A percentile compares a stretch with the other conserved stretches of the same genome.
Conservation (phyloP, 2,329 filamentous ascomycete species). For the Calonectria honghensis region DNA sequence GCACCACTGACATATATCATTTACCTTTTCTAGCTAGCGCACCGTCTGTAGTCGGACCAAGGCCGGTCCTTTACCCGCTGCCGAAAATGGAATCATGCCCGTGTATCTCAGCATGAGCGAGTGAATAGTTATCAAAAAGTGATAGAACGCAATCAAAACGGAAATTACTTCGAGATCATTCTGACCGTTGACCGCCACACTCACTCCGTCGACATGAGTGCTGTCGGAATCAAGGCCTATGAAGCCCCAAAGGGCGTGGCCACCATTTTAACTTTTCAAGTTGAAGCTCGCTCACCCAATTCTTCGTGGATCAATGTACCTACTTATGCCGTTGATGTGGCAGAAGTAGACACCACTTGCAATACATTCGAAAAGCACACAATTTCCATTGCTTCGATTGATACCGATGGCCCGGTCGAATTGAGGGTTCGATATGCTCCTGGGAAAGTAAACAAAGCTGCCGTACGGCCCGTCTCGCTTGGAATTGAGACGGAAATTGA, state of each 20-base stretch:
- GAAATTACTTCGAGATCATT: neutral
- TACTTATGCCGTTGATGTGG: conserved; percentile 31
- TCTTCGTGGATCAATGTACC: conserved; percentile 12
- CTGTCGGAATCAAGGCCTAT: conserved; percentile 12
- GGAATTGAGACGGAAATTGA: conserved; percentile 29
- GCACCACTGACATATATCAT: neutral
- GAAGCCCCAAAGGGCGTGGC: conserved; percentile 17
- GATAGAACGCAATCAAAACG: neutral
- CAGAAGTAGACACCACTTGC: conserved; percentile 21
- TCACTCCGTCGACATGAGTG: neutral
- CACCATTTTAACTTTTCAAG: conserved; percentile 8
- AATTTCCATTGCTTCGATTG: conserved; percentile 31
- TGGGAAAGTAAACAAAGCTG: conserved; percentile 19
- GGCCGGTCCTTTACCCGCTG: neutral
- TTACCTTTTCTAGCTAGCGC: neutral
- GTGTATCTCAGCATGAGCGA: too few relatives aligned
- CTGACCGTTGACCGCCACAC: neutral
- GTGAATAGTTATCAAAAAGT: neutral
- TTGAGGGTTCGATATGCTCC: conserved; percentile 23
- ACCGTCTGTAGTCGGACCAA: neutral
- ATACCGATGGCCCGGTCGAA: conserved; percentile 28
- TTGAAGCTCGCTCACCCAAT: conserved; percentile 16
- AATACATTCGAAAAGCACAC: conserved; percentile 36
- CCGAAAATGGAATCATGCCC: neutral
- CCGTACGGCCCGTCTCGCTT: conserved; percentile 27